These are phyloP conservation scores for Alternaria conjuncta DNA, from an alignment of 2,329 filamentous ascomycete species.

Conservation along the genomic window DNA sequence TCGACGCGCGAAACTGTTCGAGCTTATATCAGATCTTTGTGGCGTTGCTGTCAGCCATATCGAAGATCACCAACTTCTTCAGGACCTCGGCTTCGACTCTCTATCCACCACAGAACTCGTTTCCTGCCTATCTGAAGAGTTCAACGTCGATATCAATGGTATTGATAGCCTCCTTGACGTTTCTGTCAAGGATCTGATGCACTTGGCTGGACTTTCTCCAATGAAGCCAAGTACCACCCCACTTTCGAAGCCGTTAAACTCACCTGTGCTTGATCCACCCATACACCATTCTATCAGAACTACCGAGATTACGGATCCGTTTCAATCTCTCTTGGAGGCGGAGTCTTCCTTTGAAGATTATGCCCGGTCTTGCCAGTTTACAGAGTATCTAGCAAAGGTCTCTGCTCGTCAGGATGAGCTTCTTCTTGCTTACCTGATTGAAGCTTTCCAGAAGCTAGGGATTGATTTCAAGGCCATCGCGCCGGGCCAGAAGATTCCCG, in stretches of 20 bases:
- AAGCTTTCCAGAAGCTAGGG: conserved; percentile 17
- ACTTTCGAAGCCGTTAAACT: background rate
- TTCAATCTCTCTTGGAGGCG: conserved; percentile 3
- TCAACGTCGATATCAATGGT: conserved; percentile 8
- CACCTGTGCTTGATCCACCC: background rate
- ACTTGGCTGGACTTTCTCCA: background rate
- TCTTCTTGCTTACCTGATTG: conserved; percentile 19
- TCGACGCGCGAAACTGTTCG: conserved; percentile 1
- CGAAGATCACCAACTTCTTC: conserved; percentile 6
- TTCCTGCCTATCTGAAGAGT: conserved; percentile 8
- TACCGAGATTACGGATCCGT: background rate
- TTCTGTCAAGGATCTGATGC: conserved; percentile 6
- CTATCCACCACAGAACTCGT: conserved; percentile 12
- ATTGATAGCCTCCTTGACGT: conserved; percentile 8
- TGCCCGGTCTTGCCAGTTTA: conserved; percentile 9
- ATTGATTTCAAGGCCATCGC: conserved; percentile 5
- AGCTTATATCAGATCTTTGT: conserved; percentile 11
- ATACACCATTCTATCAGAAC: background rate
- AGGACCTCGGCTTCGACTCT: conserved; percentile 17
- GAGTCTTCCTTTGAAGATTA: background rate
- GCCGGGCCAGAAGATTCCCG: conserved; percentile 7
- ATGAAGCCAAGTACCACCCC: background rate
- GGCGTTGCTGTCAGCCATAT: conserved; percentile 2
- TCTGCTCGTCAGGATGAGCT: conserved; percentile 17
- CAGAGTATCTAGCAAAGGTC: conserved; percentile 4